Evolutionary conservation across 2,329 filamentous ascomycete genomes (phyloP).

Genomic region (Alternaria atra): DNA sequence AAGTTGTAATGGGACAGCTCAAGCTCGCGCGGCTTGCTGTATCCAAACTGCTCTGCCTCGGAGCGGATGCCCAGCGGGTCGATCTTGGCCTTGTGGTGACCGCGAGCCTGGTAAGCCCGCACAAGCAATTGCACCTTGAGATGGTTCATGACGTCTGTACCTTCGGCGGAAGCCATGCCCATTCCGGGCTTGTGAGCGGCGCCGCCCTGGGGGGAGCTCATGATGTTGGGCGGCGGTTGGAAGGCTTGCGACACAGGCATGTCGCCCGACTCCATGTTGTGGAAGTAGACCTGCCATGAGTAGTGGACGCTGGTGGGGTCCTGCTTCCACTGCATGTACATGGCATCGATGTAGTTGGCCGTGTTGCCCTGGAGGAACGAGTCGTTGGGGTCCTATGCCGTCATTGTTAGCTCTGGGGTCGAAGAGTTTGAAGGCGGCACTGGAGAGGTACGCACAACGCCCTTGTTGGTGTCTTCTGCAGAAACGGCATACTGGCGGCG

Average conservation of each 20-base stretch:
- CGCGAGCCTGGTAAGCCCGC: constrained; percentile 95
- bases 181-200: constrained; percentile 75
- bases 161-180: constrained; percentile 70
- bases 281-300: constrained; percentile 99
- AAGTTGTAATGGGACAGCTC: constrained; percentile 95
- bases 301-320: constrained; percentile 94
- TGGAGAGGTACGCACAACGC: constrained; percentile 62
- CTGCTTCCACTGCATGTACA: constrained; percentile 98
- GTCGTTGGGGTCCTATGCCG: constrained; percentile 79
- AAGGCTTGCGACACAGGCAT: constrained; percentile 99
- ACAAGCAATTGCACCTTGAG: constrained; percentile 97
- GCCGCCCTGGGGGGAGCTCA: constrained; percentile 81
- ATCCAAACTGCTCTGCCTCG: constrained; percentile 83
- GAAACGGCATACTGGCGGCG: constrained; percentile 67
- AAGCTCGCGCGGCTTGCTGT: constrained; percentile 89
- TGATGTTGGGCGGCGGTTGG: constrained; percentile 90
- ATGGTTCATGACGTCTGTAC: constrained; percentile 90
- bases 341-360: constrained; percentile 99
- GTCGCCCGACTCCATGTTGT: constrained; percentile 97
- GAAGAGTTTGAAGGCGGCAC: constrained; percentile 21
- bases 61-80: constrained; percentile 94
- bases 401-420: constrained; percentile 37
- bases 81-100: constrained; percentile 97
- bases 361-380: constrained; percentile 97
- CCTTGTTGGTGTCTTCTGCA: constrained; percentile 66